Evolutionary conservation across 768 basidiomycete species (phyloP).

Genomic region (Auricularia cornea): DNA sequence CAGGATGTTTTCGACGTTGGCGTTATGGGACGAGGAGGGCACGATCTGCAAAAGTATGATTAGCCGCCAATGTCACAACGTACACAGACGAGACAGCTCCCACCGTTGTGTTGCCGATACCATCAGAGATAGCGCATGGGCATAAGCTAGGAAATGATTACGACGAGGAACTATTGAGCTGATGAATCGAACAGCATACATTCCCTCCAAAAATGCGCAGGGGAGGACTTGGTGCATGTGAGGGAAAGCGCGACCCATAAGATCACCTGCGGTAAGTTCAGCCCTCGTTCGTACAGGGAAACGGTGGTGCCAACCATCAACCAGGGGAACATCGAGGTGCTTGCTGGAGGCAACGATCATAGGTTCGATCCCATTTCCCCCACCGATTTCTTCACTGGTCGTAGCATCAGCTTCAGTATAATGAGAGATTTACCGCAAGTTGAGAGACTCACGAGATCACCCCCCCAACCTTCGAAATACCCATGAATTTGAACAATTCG

Average conservation of each 20-base stretch:
- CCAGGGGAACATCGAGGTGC: conserved; percentile 5
- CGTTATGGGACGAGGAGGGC: conserved; percentile 8
- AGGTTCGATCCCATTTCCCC: conserved; percentile 30
- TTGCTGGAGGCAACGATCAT: conserved; percentile 15
- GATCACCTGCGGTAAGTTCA: conserved; percentile 17
- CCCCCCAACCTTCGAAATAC: conserved; percentile 14
- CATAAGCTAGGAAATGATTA: conserved; percentile 16
- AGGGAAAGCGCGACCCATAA: conserved; percentile 36
- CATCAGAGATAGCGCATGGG: conserved; percentile 29
- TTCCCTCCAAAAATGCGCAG: conserved; percentile 12
- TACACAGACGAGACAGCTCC: too few species aligned
- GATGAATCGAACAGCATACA: too few species aligned
- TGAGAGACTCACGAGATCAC: conserved; percentile 13
- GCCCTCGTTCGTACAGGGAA: not conserved
- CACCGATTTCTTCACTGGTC: conserved; percentile 33
- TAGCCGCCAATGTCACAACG: too few species aligned
- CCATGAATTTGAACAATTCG: conserved; percentile 16
- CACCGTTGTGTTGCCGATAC: conserved; percentile 29
- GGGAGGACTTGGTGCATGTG: conserved; percentile 14
- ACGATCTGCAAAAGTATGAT: conserved; percentile 6
- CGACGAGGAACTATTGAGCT: not conserved
- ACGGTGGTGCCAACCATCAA: not conserved
- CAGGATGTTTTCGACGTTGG: conserved; percentile 35
- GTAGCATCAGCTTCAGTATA: not conserved
- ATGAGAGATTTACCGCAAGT: not conserved